Conservation (phyloP, 208 protist species). For the Leishmania guyanensis region DNA sequence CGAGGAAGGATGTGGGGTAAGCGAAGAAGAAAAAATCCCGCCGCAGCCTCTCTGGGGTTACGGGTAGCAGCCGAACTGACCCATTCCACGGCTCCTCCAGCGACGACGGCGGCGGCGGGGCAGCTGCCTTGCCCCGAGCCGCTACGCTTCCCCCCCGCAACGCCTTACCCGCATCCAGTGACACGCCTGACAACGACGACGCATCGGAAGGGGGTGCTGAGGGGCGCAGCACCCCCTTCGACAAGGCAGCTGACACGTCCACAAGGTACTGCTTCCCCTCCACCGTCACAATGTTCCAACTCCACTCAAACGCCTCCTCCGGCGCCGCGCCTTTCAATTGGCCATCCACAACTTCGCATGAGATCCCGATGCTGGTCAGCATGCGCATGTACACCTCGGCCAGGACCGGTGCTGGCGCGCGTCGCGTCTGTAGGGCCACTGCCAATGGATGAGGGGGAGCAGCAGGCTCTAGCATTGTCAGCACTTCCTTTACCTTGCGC, state of each 20-base stretch:
- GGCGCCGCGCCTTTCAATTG: slow-evolving; percentile 51
- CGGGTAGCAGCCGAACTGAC: slow-evolving; percentile 9
- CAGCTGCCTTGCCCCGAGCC: background rate
- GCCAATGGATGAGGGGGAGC: slow-evolving; percentile 37
- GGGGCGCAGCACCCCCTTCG: slow-evolving; percentile 37
- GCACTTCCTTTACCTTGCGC: slow-evolving; percentile 16
- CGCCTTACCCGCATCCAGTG: background rate
- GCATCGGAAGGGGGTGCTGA: background rate
- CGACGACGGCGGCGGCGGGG: background rate
- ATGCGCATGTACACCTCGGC: slow-evolving; percentile 68
- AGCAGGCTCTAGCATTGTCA: slow-evolving; percentile 13
- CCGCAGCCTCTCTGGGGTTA: slow-evolving; percentile 24
- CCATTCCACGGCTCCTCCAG: background rate
- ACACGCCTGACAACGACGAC: slow-evolving; percentile 3
- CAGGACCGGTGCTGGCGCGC: slow-evolving; percentile 37
- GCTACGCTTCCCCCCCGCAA: too few species aligned
- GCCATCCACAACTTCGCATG: slow-evolving; percentile 57
- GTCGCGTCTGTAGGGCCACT: slow-evolving; percentile 44
- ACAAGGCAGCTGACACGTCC: slow-evolving; percentile 54
- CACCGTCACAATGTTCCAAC: slow-evolving; percentile 74
- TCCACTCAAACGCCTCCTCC: slow-evolving; percentile 64
- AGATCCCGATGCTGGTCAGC: slow-evolving; percentile 44
- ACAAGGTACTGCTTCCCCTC: slow-evolving; percentile 57
- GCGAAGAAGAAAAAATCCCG: slow-evolving; percentile 82
- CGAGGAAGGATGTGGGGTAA: slow-evolving; percentile 58